phyloP scores from a whole-genome alignment of 106 monocot genomes.

The Dendrobium officinale region DNA sequence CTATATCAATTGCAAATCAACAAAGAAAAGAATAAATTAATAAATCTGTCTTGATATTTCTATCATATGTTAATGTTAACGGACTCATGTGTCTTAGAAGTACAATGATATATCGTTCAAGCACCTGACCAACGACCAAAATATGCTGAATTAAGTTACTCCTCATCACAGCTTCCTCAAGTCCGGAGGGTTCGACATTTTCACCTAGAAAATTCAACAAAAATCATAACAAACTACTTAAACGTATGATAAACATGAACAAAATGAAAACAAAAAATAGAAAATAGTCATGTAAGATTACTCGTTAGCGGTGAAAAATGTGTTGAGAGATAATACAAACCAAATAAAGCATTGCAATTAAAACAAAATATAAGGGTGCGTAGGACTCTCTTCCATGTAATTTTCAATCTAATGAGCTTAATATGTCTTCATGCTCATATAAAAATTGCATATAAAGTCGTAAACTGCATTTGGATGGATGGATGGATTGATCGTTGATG shows the following conservation, averaged over 20 bases:
- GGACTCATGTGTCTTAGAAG: background rate
- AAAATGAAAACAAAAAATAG: background rate
- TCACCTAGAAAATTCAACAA: conserved; percentile 47
- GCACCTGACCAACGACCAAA: conserved; percentile 86
- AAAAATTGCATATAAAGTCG: too few relatives aligned
- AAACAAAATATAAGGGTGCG: background rate
- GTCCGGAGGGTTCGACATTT: conserved; percentile 87
- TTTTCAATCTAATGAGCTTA: too few relatives aligned
- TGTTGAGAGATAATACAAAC: background rate
- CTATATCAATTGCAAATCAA: background rate
- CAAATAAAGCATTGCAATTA: background rate
- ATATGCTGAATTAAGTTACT: conserved; percentile 87
- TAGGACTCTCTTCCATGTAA: too few relatives aligned
- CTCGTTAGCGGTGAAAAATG: background rate
- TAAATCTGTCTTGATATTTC: background rate
- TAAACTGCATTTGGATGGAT: too few relatives aligned
- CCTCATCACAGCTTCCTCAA: conserved; percentile 79
- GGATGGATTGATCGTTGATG: too few relatives aligned
- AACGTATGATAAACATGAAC: background rate
- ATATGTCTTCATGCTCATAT: too few relatives aligned
- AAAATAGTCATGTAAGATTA: background rate
- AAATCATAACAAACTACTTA: background rate
- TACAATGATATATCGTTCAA: too few relatives aligned
- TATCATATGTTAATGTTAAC: background rate
- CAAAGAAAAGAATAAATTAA: background rate